Conservation (phyloP, 2,329 filamentous ascomycete genomes). For the Fusarium pilosicola region DNA sequence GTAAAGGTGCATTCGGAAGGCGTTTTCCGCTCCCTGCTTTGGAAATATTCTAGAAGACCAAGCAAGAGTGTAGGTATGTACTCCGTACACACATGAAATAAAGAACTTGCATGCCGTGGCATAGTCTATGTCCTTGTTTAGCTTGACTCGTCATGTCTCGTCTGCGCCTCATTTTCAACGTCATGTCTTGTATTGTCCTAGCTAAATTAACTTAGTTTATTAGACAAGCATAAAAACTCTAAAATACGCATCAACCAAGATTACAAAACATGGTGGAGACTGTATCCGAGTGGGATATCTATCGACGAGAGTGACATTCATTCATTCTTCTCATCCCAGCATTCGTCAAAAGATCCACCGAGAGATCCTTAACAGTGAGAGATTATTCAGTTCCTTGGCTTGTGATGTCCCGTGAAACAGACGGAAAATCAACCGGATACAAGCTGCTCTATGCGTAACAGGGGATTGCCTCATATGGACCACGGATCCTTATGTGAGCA, state of each 20-base stretch:
- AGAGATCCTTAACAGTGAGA: slow-evolving; percentile 3
- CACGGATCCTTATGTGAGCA: slow-evolving; percentile 38
- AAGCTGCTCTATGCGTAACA: slow-evolving; percentile 9
- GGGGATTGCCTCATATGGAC: slow-evolving; percentile 22
- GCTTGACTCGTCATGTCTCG: not conserved
- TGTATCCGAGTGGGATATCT: slow-evolving; percentile 1
- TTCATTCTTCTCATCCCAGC: not conserved
- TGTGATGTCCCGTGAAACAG: slow-evolving; percentile 5
- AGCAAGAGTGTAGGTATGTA: not conserved
- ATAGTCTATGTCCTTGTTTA: not conserved
- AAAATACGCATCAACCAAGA: not conserved
- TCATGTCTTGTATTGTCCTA: slow-evolving; percentile 1
- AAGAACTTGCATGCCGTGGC: not conserved
- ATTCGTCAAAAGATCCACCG: not conserved
- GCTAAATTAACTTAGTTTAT: not conserved
- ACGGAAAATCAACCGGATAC: not conserved
- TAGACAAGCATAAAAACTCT: slow-evolving; percentile 8
- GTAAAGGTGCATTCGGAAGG: not conserved
- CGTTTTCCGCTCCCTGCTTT: not conserved
- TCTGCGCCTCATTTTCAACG: slow-evolving; percentile 13
- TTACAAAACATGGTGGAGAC: not conserved
- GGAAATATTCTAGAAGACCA: slow-evolving; percentile 19
- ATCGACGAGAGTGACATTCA: not conserved
- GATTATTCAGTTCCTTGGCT: not conserved
- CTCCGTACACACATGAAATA: not conserved